Evolutionary conservation across 1,284 basidiomycete genomes (phyloP).

Genomic region (Neonothopanus nambi): DNA sequence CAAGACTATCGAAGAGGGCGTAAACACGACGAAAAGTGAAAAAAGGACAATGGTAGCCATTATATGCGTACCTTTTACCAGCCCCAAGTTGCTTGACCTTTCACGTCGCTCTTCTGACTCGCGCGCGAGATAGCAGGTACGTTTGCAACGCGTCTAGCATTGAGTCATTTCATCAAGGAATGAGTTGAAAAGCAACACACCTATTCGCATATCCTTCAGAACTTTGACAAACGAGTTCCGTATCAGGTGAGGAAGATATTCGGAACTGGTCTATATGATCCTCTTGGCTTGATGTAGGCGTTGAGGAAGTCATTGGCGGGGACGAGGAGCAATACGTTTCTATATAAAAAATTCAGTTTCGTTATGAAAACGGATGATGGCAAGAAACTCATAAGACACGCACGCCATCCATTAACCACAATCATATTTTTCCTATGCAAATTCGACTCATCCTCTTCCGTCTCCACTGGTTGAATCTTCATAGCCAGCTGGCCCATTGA

Average conservation of each 20-base stretch:
- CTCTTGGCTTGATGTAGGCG: no score
- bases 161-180: no score
- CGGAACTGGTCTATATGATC: no score
- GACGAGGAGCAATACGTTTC: no score
- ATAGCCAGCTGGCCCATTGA: background rate
- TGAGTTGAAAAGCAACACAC: conserved; percentile 34
- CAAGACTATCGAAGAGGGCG: background rate
- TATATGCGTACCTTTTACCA: conserved; percentile 24
- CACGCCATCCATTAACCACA: conserved; percentile 61
- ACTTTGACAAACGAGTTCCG: no score
- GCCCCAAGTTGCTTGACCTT: conserved; percentile 26
- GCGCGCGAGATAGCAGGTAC: conserved; percentile 33
- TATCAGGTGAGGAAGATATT: no score
- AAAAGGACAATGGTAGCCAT: no score
- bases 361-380: no score
- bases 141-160: no score
- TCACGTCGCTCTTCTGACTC: conserved; percentile 23
- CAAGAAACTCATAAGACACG: no score
- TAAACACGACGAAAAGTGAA: background rate
- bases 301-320: no score
- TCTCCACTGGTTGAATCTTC: conserved; percentile 13
- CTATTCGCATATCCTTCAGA: conserved; percentile 14
- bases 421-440: conserved; percentile 48
- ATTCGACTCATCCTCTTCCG: conserved; percentile 41
- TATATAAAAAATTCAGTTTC: no score